A percentile compares a stretch with the other conserved stretches of the same genome.
Evolutionary conservation across 2,329 filamentous ascomycete species (phyloP).

Genomic region (Penicillium sp.): DNA sequence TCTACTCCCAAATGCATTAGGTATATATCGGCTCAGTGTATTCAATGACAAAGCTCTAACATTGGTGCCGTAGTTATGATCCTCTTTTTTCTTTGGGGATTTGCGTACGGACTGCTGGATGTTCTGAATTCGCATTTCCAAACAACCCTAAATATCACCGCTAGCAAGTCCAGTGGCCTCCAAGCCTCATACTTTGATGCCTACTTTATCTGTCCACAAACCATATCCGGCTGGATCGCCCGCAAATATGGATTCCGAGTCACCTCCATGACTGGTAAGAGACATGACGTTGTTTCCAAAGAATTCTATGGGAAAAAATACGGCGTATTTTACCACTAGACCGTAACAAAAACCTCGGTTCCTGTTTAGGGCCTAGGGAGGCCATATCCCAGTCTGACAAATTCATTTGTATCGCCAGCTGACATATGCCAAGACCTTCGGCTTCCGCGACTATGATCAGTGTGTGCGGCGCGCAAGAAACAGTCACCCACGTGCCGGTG

Average conservation of each 20-base stretch:
- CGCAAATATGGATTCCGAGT: conserved; percentile 49
- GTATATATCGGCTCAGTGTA: background rate
- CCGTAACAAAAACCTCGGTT: too few species aligned
- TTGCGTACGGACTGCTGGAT: conserved; percentile 58
- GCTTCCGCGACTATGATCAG: too few species aligned
- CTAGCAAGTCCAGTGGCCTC: conserved; percentile 46
- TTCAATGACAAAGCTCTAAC: background rate
- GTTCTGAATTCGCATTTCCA: conserved; percentile 53
- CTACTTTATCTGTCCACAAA: conserved; percentile 46
- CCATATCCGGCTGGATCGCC: conserved; percentile 45
- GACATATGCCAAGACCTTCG: too few species aligned
- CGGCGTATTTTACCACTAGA: too few species aligned
- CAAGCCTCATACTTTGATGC: conserved; percentile 45
- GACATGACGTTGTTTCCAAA: conserved; percentile 13
- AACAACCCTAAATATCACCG: conserved; percentile 44
- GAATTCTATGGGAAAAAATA: too few species aligned
- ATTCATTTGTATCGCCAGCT: too few species aligned
- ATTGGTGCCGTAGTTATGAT: conserved; percentile 53
- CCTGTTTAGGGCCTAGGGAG: too few species aligned
- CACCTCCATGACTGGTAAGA: conserved; percentile 24
- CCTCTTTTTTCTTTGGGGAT: conserved; percentile 66
- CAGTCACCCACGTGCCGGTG: too few species aligned
- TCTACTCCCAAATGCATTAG: conserved; percentile 62
- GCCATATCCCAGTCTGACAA: too few species aligned
- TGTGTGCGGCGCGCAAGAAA: too few species aligned